These are phyloP conservation scores for Apiospora marii DNA, from an alignment of 2,329 filamentous ascomycete genomes.

Conservation along the genomic window DNA sequence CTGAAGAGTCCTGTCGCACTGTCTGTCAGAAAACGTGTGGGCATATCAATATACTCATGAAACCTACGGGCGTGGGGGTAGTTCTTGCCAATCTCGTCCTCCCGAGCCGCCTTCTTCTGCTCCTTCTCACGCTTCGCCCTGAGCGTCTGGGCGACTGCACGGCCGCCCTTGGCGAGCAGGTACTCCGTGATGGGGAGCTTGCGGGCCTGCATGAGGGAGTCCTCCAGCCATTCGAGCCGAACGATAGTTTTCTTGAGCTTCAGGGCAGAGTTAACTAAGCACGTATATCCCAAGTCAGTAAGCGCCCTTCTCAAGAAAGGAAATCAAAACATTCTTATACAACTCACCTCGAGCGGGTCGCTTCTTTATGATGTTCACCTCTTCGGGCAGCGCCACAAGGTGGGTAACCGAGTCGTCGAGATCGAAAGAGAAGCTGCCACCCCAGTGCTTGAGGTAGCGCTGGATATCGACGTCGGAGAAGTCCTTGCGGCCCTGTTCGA, in stretches of 20 bases:
- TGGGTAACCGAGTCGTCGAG: slow-evolving; percentile 72
- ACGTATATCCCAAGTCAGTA: not conserved
- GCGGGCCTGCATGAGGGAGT: slow-evolving; percentile 45
- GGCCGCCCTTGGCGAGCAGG: slow-evolving; percentile 45
- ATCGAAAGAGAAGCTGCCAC: slow-evolving; percentile 62
- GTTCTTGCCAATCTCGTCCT: not conserved
- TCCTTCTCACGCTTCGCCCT: not conserved
- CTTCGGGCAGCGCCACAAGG: slow-evolving; percentile 65
- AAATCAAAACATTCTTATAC: not conserved
- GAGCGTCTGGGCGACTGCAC: not conserved
- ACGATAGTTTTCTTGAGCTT: slow-evolving; percentile 51
- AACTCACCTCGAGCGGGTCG: not conserved
- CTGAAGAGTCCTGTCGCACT: slow-evolving; percentile 62
- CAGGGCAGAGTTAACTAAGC: slow-evolving; percentile 48
- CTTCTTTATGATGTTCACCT: not conserved
- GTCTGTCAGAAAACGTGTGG: not conserved
- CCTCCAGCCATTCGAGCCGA: slow-evolving; percentile 61
- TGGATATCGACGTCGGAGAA: slow-evolving; percentile 64
- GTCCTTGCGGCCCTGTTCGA: slow-evolving; percentile 50
- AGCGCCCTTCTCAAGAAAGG: not conserved
- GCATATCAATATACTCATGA: not conserved
- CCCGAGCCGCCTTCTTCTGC: not conserved
- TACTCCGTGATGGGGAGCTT: slow-evolving; percentile 50
- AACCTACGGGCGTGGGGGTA: not conserved
- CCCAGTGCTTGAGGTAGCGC: slow-evolving; percentile 70